Base-by-base conservation (phyloP, 2,329 filamentous ascomycete species). In the Purpureocillium takamizusanense region DNA sequence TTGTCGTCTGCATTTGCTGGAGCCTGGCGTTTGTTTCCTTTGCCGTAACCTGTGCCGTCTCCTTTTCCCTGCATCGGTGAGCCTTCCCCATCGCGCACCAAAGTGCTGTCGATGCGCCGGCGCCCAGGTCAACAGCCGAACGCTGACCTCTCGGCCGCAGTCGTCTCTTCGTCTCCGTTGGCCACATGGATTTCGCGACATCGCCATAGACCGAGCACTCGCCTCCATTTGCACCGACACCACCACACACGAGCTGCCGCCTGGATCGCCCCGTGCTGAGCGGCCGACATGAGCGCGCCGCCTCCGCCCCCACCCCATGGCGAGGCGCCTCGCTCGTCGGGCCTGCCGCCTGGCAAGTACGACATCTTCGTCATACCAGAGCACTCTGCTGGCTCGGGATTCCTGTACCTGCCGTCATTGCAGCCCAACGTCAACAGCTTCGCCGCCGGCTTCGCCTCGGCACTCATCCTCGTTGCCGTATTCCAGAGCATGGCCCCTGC, bases 331-430 rank as follows among this genome's bases (percentile, higher is more conserved):
- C 81, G 81, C 59, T 71, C 76, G 29, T 61, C 69, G 13, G 83
- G 84, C 40, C 69, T 95, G 35, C 90, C 90, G 3, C 74, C 84
- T 1, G 89, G 90, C 39, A 94, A 92, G 57, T 97, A 95, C 63
- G 90, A 97, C 67, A 94, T 97, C 56, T 95, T 95, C 66, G 83
- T 95, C 58, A 89, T 97, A 53, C 90, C 90, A 7, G 86, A 89
- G 34, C 88, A 95, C 60, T 90, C 88, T 10, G 75, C 89, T 7
- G 90, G 90, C 38, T 78, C 81, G 0, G 90, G 90, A 27, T 95
- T 95, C 61, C 69, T 97, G 21, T 95, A 97, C 60, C 76, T 97
- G n/a, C 90, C 90, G 0, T 95, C 89, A 0, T 62, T 97, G 44
- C 76, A 83, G 54, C 83, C 86, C 15, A 86, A 92, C 53, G 73